phyloP scores from a whole-genome alignment of 2,329 filamentous ascomycete genomes.

The Ophiostoma fasciatum region DNA sequence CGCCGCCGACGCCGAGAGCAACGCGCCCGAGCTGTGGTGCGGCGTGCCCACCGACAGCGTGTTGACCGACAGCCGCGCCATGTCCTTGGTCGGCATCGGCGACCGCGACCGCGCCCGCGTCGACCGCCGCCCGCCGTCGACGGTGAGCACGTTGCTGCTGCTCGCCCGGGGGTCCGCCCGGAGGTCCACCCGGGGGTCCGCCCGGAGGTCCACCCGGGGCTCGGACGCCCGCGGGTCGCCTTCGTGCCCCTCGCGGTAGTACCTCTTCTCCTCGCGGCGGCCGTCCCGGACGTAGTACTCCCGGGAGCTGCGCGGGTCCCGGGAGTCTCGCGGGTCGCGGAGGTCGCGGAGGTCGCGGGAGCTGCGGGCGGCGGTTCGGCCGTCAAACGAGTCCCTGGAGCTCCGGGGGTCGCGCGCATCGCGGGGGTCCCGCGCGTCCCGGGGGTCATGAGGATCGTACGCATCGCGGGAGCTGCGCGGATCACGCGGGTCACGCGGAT shows the following conservation, averaged over 20 bases:
- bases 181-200: not conserved
- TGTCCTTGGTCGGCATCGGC: constrained; percentile 33
- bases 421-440: constrained; percentile 4
- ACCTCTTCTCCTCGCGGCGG: constrained; percentile 13
- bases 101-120: constrained; percentile 26
- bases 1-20: constrained; percentile 34
- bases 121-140: constrained; percentile 22
- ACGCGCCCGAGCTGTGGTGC: constrained; percentile 21
- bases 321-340: not conserved
- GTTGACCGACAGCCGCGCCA: constrained; percentile 38
- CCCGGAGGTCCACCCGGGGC: not conserved
- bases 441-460: constrained; percentile 5
- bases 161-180: constrained; percentile 12
- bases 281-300: constrained; percentile 1
- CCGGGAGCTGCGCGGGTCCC: constrained; percentile 4
- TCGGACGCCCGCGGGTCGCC: constrained; percentile 18
- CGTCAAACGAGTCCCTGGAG: constrained; percentile 1
- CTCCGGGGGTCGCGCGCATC: not conserved
- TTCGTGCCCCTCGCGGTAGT: constrained; percentile 17
- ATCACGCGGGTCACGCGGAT: constrained; percentile 1
- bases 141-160: constrained; percentile 26
- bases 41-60: constrained; percentile 19
- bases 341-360: constrained; percentile 5
- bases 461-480: too few relatives aligned
- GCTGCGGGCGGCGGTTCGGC: constrained; percentile 2